These are phyloP conservation scores for Gossypium herbaceum DNA, from an alignment of 345 rosid species.

Conservation along the genomic window DNA sequence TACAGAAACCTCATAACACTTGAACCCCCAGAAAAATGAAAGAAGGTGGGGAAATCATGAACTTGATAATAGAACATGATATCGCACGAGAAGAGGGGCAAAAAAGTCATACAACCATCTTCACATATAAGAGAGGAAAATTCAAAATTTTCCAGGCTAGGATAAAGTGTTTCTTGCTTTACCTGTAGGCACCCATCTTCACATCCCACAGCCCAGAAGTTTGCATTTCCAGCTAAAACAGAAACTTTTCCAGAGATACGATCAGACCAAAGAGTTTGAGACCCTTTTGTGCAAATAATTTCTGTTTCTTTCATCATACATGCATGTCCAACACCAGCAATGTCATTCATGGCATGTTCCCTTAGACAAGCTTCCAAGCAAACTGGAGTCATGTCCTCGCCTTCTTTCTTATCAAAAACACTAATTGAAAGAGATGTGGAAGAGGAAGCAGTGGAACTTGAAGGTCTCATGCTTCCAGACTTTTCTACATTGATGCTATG, in stretches of 20 bases:
- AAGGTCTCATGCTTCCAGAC: conserved; percentile 51
- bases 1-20: background rate
- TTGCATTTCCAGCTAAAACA: conserved; percentile 93
- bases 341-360: conserved; percentile 75
- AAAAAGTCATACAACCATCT: background rate
- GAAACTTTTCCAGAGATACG: conserved; percentile 83
- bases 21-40: background rate
- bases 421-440: conserved; percentile 49
- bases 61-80: background rate
- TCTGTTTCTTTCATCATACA: conserved; percentile 79
- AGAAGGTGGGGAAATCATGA: background rate
- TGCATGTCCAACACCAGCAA: conserved; percentile 62
- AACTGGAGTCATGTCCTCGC: conserved; percentile 56
- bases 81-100: background rate
- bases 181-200: conserved; percentile 98
- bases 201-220: conserved; percentile 98
- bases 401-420: conserved; percentile 81
- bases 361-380: conserved; percentile 88
- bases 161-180: conserved; percentile 4
- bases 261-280: conserved; percentile 84
- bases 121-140: background rate
- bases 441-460: conserved; percentile 35
- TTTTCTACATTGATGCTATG: conserved; percentile 54
- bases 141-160: background rate
- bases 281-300: conserved; percentile 65